phyloP scores from a whole-genome alignment of 2,329 filamentous ascomycete species.

The Epichloe gansuensis region DNA sequence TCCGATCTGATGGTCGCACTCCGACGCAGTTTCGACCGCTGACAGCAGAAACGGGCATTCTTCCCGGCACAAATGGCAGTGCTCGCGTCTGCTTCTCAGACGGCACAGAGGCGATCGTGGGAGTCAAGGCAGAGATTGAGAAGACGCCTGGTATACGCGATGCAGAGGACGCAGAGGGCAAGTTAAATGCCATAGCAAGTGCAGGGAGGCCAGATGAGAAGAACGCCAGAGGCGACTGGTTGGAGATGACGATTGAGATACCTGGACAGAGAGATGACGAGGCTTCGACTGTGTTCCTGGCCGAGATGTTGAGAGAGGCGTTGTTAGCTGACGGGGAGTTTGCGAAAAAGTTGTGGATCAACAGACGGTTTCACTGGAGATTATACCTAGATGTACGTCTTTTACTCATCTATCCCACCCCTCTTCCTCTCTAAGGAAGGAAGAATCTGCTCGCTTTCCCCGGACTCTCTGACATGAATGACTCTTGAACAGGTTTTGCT shows the following conservation, averaged over 20 bases:
- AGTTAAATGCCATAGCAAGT: conserved; percentile 16
- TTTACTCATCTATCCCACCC: neutral
- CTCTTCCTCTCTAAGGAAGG: neutral
- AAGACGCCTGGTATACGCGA: conserved; percentile 36
- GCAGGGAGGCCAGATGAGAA: conserved; percentile 27
- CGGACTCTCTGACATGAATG: neutral
- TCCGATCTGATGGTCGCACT: conserved; percentile 77
- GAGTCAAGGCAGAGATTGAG: conserved; percentile 90
- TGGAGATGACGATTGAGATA: conserved; percentile 85
- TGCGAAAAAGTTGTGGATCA: conserved; percentile 69
- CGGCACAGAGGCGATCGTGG: conserved; percentile 90
- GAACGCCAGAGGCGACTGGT: conserved; percentile 54
- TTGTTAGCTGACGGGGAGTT: conserved; percentile 62
- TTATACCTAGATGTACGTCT: conserved; percentile 77
- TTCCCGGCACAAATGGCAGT: conserved; percentile 83
- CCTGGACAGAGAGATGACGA: conserved; percentile 88
- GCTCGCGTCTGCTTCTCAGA: conserved; percentile 90
- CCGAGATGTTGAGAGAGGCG: conserved; percentile 80
- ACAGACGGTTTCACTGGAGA: conserved; percentile 89
- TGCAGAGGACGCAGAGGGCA: conserved; percentile 13
- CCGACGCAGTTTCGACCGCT: conserved; percentile 83
- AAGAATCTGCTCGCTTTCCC: neutral
- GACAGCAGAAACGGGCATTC: conserved; percentile 77
- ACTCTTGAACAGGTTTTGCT: conserved; percentile 57
- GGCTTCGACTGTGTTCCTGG: conserved; percentile 72